Base-by-base conservation (phyloP, 352 stramenopile genomes). In the Phytophthora brassicae region DNA sequence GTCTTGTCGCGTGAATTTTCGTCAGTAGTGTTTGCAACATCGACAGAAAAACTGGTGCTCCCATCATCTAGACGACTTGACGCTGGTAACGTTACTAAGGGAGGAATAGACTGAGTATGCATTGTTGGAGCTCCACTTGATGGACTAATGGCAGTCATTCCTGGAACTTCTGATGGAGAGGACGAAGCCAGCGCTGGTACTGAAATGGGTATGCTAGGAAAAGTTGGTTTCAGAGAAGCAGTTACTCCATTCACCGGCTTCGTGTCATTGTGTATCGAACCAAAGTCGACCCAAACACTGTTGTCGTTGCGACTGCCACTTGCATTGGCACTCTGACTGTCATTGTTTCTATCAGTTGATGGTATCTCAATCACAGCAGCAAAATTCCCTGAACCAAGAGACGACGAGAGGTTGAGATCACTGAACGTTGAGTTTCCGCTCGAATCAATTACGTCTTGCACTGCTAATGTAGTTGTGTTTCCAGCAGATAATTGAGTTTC, bases 221-320 rank as follows among this genome's bases (percentile, higher is more conserved):
- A 20, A 23, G 28, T 28, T 22, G 28, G 22, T 20, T 26, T 19
- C 4, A 35, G 29, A 3, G 11, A 12, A n/a, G 38, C 23, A 45
- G 31, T 20, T 58, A 46, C 23, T n/a, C 31, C 45, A 54, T 54
- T 36, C 41, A 29, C 42, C 38, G 24, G 9, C 23, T 59, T 51
- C 14, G 20, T 52, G 47, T 51, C 20, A 8, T 16, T 36, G 19
- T 36, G 17, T 8, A 24, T 28, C 20, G 50, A 46, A 6, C 35
- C 42, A 19, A 38, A 53, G n/a, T 19, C 29, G 24, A 28, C 52
- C 28, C 12, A 52, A 58, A 49, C n/a, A 44, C 2, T 24, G 28
- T 16, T 22, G 17, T 46, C 35, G 19, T 42, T 55, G 8, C 19
- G n/a, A 14, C 16, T 46, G 4, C 28, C 38, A 12, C 23, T 47